Evolutionary conservation across 441 rosid genomes (phyloP), one percentile per base, ranked within the genome.

Genomic region (Adansonia grandidieri): DNA sequence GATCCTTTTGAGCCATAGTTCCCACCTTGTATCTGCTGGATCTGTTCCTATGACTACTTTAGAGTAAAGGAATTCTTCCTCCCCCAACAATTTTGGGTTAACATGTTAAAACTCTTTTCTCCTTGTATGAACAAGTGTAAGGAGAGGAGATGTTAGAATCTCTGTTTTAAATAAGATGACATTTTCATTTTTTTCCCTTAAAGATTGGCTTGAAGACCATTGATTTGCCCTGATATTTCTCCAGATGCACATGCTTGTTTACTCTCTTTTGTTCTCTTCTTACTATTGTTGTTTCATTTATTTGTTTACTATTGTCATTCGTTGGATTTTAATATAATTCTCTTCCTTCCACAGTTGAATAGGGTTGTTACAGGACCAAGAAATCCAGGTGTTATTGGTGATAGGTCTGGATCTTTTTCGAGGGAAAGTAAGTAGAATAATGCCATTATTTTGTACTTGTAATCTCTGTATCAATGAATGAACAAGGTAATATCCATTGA

Each of bases 371-470:
- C 93, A 0, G 98, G 99, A 65, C 98, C 98, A 68, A 90, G 90
- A 84, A 89, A 93, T 85, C 95, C 90, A 42, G 98, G 99, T 78
- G 96, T 96, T 28, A 96, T 94, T 75, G 99, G 99, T 74, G 98
- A 94, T 73, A 86, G 97, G 80, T 92, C 99, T 51, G 97, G 97
- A 47, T 93, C 99, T 7, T 93, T 95, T 85, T 95, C 99, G 44
- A 89, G 99, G 82, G 98, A 94, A 91, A 94, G 98, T 96, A 84
- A 94, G 98, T 91, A 84, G 0, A 80, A 70, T 1, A 63, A 11
- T 78, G 56, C 15, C 20, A 2, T 60, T 42, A 50, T 32, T 5
- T 58, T 50, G 50, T 45, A 13, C 6, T 53, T 47, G 11, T 64
- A 37, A 17, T 74, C 42, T 37, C 37, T 32, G 17, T 56, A 15